phyloP scores from a whole-genome alignment of 1,284 basidiomycete species.

The Ceraceosorus guamensis region DNA sequence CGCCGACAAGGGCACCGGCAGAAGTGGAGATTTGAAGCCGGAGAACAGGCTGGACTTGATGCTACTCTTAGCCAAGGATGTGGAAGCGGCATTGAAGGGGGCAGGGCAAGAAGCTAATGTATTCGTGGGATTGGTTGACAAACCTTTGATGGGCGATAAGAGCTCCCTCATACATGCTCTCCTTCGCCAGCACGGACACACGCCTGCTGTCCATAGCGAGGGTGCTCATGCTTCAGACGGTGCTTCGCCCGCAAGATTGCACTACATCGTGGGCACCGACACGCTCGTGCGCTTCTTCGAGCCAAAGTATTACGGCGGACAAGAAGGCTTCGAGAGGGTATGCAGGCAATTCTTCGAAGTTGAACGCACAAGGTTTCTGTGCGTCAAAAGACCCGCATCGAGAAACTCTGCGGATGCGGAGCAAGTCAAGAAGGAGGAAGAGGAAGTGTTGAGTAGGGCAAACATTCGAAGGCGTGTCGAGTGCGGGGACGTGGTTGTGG shows the following conservation, averaged over 20 bases:
- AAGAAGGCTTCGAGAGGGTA: slow-evolving; percentile 55
- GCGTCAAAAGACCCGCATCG: slow-evolving; percentile 19
- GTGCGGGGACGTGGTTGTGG: slow-evolving; percentile 1
- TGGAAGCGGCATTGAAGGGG: slow-evolving; percentile 11
- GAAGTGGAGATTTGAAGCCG: slow-evolving; percentile 56
- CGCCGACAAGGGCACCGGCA: slow-evolving; percentile 69
- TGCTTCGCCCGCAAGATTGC: slow-evolving; percentile 45
- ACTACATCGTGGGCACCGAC: slow-evolving; percentile 75
- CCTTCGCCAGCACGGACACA: slow-evolving; percentile 44
- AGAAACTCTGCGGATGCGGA: not conserved
- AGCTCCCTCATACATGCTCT: slow-evolving; percentile 57
- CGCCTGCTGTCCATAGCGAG: no score
- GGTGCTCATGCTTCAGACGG: no score
- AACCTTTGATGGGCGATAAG: slow-evolving; percentile 83
- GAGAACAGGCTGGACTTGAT: slow-evolving; percentile 48
- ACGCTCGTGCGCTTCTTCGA: slow-evolving; percentile 79
- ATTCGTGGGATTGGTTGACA: slow-evolving; percentile 74
- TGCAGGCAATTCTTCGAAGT: slow-evolving; percentile 59
- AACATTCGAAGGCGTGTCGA: slow-evolving; percentile 17
- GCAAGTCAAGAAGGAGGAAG: slow-evolving; percentile 48
- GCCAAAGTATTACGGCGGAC: slow-evolving; percentile 64
- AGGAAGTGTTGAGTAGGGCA: slow-evolving; percentile 48
- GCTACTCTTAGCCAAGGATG: slow-evolving; percentile 36
- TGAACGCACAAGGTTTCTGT: slow-evolving; percentile 60
- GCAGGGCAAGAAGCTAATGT: slow-evolving; percentile 52